These are phyloP conservation scores for Rhodamnia argentea DNA, from an alignment of 345 rosid genomes.

Conservation along the genomic window DNA sequence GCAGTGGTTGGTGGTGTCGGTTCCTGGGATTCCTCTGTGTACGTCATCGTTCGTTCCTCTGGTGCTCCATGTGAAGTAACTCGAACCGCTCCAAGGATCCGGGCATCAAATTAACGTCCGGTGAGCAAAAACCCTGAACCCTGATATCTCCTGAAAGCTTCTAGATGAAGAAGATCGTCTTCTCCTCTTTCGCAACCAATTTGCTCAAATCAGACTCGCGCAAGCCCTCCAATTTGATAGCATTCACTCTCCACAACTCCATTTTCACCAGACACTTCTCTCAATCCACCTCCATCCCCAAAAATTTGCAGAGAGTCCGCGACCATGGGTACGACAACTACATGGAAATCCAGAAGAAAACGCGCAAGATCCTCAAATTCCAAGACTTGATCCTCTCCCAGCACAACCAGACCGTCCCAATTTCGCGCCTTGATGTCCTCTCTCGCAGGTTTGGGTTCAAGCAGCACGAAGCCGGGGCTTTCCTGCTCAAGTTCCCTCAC, in stretches of 20 bases:
- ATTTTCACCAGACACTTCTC: constrained; percentile 25
- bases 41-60: background rate
- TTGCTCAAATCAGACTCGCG: background rate
- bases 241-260: background rate
- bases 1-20: background rate
- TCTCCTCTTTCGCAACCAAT: background rate
- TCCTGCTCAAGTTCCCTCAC: constrained; percentile 78
- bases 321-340: constrained; percentile 92
- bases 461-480: constrained; percentile 62
- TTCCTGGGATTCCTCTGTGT: background rate
- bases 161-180: background rate
- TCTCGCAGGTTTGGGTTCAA: constrained; percentile 76
- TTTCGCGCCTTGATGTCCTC: constrained; percentile 59
- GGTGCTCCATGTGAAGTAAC: background rate
- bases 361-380: constrained; percentile 70
- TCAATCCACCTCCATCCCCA: constrained; percentile 77
- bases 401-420: constrained; percentile 42
- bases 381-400: constrained; percentile 66
- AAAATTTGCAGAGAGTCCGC: constrained; percentile 62
- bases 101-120: background rate
- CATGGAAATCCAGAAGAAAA: constrained; percentile 92
- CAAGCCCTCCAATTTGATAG: background rate
- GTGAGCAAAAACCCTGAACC: background rate
- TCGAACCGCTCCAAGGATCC: background rate
- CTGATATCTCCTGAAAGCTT: background rate